These are phyloP conservation scores for Cupressus sempervirens DNA, from an alignment of 75 land plant species.

Conservation along the genomic window DNA sequence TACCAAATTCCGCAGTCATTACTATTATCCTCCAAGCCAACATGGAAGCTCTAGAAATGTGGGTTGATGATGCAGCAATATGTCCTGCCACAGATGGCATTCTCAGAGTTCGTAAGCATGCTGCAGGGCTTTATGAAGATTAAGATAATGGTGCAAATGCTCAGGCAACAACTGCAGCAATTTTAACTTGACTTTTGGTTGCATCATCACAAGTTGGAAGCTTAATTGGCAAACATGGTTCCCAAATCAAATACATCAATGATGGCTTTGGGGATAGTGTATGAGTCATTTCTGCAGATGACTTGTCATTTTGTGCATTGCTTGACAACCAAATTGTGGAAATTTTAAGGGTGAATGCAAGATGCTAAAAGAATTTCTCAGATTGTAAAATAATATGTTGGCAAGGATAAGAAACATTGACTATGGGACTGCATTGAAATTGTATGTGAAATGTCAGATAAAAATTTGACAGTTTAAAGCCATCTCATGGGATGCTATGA, in stretches of 20 bases:
- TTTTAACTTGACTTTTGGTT: constrained; percentile 65
- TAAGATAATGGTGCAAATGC: constrained; percentile 26
- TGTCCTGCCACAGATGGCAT: constrained; percentile 85
- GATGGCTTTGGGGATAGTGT: constrained; percentile 68
- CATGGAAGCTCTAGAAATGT: no score
- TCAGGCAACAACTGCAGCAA: constrained; percentile 25
- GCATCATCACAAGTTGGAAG: constrained; percentile 79
- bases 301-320: constrained; percentile 62
- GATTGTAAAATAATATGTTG: no score
- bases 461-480: no score
- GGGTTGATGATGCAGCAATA: constrained; percentile 51
- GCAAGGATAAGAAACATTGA: no score
- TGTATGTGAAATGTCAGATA: no score
- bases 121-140: constrained; percentile 37
- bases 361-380: constrained; percentile 74
- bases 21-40: no score
- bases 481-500: no score
- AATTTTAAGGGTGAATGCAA: constrained; percentile 78
- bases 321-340: constrained; percentile 87
- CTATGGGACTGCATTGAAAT: no score
- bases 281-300: constrained; percentile 72
- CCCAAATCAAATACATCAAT: constrained; percentile 76
- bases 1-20: no score
- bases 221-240: constrained; percentile 84
- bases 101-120: constrained; percentile 63